Evolutionary conservation across 2,329 filamentous ascomycete genomes (phyloP).

Genomic region (Aspergillus sp.): DNA sequence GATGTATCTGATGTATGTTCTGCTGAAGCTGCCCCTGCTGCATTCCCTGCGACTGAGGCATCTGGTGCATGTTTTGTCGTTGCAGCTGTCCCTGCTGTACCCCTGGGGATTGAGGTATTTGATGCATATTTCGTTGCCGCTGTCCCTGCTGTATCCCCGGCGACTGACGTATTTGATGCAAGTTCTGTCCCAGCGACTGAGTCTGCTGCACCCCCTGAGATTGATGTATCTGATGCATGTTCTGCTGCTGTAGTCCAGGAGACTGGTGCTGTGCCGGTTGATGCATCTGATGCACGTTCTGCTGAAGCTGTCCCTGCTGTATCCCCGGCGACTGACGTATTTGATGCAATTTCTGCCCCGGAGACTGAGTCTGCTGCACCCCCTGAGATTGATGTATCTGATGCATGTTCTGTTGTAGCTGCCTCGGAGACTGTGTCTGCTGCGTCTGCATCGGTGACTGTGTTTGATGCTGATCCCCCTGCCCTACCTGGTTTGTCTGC

Average conservation of each 20-base stretch:
- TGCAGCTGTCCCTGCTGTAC: not conserved
- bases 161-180: not conserved
- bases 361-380: conserved; percentile 3
- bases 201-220: not conserved
- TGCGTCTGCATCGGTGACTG: conserved; percentile 18
- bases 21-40: conserved; percentile 1
- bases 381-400: conserved; percentile 6
- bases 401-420: conserved; percentile 1
- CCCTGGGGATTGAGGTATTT: not conserved
- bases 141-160: not conserved
- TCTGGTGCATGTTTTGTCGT: not conserved
- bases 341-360: conserved; percentile 6
- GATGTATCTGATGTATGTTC: not conserved
- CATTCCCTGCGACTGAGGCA: not conserved
- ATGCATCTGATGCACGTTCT: conserved; percentile 6
- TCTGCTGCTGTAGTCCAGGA: not conserved
- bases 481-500: conserved; percentile 2
- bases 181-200: too few relatives aligned
- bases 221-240: not conserved
- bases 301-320: conserved; percentile 9
- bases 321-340: conserved; percentile 17
- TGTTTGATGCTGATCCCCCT: conserved; percentile 7
- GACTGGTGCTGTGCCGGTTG: conserved; percentile 1
- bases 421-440: conserved; percentile 6
- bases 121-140: not conserved